A percentile compares a stretch with the other conserved stretches of the same genome.
phyloP scores from a whole-genome alignment of 2,329 filamentous ascomycete genomes.

The Trichoderma pleuroti region DNA sequence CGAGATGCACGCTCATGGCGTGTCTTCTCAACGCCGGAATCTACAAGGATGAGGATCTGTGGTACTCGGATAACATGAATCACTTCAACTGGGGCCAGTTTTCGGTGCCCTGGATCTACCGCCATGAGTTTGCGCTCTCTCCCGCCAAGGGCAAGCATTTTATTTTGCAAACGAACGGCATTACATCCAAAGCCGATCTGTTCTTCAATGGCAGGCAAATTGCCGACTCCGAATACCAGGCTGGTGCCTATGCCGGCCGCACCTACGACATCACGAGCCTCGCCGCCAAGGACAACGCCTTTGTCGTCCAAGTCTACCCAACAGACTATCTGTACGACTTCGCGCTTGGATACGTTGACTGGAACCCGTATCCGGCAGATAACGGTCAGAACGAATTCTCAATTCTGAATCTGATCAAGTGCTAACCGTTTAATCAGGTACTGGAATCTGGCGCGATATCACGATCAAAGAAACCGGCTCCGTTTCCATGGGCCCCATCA shows the following conservation, averaged over 20 bases:
- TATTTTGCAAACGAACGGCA: conserved; percentile 55
- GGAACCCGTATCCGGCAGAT: conserved; percentile 47
- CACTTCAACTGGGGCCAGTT: conserved; percentile 47
- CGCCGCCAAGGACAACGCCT: conserved; percentile 42
- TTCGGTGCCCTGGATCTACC: conserved; percentile 55
- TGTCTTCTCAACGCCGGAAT: conserved; percentile 51
- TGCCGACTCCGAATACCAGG: conserved; percentile 46
- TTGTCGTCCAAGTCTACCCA: conserved; percentile 53
- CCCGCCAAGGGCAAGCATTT: conserved; percentile 40
- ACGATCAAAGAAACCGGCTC: conserved; percentile 53
- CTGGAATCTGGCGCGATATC: conserved; percentile 59
- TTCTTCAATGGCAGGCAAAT: conserved; percentile 55
- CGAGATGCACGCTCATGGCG: conserved; percentile 54
- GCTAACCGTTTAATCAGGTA: too few relatives aligned
- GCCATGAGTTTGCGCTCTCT: conserved; percentile 47
- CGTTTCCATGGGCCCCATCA: conserved; percentile 43
- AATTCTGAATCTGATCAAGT: too few relatives aligned
- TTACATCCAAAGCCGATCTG: conserved; percentile 58
- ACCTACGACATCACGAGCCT: conserved; percentile 52
- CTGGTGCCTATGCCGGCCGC: conserved; percentile 55
- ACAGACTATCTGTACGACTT: conserved; percentile 59
- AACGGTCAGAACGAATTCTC: too few relatives aligned
- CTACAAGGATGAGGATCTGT: conserved; percentile 52
- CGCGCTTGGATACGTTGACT: conserved; percentile 40
- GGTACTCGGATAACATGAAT: conserved; percentile 49